Conservation (phyloP, 306 rosid genomes). For the Dicorynia guianensis region DNA sequence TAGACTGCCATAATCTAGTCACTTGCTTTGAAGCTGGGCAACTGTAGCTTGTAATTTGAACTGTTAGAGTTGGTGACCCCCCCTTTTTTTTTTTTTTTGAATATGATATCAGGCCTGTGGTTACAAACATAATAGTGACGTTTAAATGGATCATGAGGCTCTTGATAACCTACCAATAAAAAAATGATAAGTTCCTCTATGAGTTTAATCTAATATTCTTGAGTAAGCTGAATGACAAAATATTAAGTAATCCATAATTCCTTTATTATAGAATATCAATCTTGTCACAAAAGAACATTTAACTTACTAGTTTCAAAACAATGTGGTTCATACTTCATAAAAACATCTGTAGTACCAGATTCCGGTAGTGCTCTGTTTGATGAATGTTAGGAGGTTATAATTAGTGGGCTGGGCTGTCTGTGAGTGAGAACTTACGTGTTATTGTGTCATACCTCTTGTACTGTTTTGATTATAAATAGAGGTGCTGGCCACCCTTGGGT, state of each 20-base stretch:
- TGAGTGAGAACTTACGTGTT: too few species aligned
- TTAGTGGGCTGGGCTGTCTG: too few species aligned
- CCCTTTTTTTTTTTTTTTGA: background rate
- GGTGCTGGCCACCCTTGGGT: too few species aligned
- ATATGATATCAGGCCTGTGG: background rate
- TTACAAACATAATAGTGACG: background rate
- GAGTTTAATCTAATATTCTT: background rate
- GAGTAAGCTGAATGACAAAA: constrained; percentile 17
- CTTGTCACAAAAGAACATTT: constrained; percentile 14
- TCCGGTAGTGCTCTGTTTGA: constrained; percentile 34
- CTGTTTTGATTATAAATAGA: too few species aligned
- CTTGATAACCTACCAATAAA: background rate
- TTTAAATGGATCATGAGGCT: background rate
- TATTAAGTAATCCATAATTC: constrained; percentile 22
- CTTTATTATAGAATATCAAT: constrained; percentile 18
- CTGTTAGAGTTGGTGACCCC: background rate
- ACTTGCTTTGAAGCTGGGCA: background rate
- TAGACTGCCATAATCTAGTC: background rate
- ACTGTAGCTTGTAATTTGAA: background rate
- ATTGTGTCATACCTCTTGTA: too few species aligned
- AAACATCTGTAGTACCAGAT: constrained; percentile 6
- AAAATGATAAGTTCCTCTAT: background rate
- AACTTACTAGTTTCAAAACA: constrained; percentile 27
- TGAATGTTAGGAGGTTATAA: too few species aligned
- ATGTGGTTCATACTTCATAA: constrained; percentile 21